phyloP scores from a whole-genome alignment of 2,329 filamentous ascomycete species.

The Aureobasidium sp. region DNA sequence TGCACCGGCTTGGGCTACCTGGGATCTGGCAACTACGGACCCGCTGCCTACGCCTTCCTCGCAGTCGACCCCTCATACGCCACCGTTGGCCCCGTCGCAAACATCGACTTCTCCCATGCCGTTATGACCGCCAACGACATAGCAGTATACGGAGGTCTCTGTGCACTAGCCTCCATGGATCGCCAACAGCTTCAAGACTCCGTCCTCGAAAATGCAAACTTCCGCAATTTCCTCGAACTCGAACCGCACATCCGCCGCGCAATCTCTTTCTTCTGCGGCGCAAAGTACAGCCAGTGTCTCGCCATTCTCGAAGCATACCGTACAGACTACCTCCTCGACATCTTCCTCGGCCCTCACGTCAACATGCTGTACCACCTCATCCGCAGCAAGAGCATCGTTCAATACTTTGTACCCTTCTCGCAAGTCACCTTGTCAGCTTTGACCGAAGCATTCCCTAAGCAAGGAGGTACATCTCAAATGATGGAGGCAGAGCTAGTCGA shows the following conservation, averaged over 20 bases:
- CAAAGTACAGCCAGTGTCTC: slow-evolving; percentile 80
- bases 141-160: slow-evolving; percentile 82
- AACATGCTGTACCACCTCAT: slow-evolving; percentile 62
- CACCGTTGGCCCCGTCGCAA: slow-evolving; percentile 32
- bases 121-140: slow-evolving; percentile 79
- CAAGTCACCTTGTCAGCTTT: slow-evolving; percentile 75
- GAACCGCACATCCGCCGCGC: slow-evolving; percentile 92
- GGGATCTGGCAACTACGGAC: slow-evolving; percentile 46
- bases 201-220: slow-evolving; percentile 72
- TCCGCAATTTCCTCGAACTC: slow-evolving; percentile 81
- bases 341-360: slow-evolving; percentile 64
- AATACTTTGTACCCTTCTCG: slow-evolving; percentile 87
- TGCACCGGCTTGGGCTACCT: slow-evolving; percentile 56
- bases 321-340: slow-evolving; percentile 80
- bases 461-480: slow-evolving; percentile 35
- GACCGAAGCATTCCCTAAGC: slow-evolving; percentile 63
- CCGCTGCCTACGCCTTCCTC: slow-evolving; percentile 67
- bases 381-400: slow-evolving; percentile 82
- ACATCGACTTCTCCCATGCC: slow-evolving; percentile 54
- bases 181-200: slow-evolving; percentile 62
- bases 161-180: slow-evolving; percentile 84
- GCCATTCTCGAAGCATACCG: slow-evolving; percentile 73
- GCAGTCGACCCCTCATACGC: slow-evolving; percentile 46
- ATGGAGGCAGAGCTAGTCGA: slow-evolving; percentile 66
- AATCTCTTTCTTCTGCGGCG: slow-evolving; percentile 79